These are phyloP conservation scores for Cryptomeria japonica DNA, from an alignment of 75 land plant genomes.

Conservation along the genomic window DNA sequence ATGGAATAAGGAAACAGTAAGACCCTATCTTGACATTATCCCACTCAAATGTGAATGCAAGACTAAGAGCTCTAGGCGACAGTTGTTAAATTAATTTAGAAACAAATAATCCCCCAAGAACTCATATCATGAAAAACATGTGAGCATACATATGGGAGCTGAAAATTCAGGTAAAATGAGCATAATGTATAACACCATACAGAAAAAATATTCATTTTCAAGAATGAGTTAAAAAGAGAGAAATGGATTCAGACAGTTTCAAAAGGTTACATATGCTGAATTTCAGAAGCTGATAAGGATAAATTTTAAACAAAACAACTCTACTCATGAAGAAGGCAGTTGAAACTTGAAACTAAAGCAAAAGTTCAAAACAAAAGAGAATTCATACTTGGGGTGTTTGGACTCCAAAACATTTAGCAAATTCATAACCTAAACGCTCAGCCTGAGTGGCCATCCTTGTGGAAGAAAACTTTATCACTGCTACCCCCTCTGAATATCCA, in stretches of 20 bases:
- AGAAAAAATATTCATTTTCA: not conserved
- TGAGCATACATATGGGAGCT: not conserved
- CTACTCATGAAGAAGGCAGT: not conserved
- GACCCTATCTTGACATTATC: not conserved
- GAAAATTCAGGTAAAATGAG: not conserved
- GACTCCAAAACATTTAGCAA: conserved; percentile 90
- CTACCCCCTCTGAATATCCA: conserved; percentile 60
- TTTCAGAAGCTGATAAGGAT: not conserved
- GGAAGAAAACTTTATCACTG: conserved; percentile 86
- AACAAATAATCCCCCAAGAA: not conserved
- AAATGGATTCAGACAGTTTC: not conserved
- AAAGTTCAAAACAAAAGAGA: not conserved
- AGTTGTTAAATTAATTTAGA: not conserved
- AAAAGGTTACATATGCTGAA: not conserved
- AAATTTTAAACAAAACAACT: not conserved
- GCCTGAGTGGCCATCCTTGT: conserved; percentile 98
- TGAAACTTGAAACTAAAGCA: not conserved
- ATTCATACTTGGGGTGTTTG: conserved; percentile 76
- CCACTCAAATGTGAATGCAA: not conserved
- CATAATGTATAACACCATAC: not conserved
- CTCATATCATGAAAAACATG: not conserved
- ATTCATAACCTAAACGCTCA: conserved; percentile 92
- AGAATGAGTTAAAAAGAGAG: not conserved
- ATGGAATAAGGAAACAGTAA: not conserved
- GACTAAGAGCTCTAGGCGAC: not conserved